Conservation (phyloP, 805 yeast species). For the Spathaspora hagerdaliae region DNA sequence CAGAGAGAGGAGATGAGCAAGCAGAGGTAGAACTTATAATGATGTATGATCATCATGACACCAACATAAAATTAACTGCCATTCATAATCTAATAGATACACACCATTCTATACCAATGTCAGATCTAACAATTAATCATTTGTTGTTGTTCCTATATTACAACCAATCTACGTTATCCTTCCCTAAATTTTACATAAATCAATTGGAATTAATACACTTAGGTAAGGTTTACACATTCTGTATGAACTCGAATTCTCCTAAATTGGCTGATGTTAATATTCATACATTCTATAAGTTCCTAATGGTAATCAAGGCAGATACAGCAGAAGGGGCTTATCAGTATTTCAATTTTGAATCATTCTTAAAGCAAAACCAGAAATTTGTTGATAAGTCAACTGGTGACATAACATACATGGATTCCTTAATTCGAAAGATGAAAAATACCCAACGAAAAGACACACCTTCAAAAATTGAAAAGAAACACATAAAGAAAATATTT, state of each 20-base stretch:
- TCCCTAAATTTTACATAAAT: slow-evolving; percentile 9
- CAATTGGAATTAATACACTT: slow-evolving; percentile 17
- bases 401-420: slow-evolving; percentile 8
- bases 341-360: slow-evolving; percentile 2
- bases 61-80: slow-evolving; percentile 13
- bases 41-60: slow-evolving; percentile 9
- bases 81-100: slow-evolving; percentile 13
- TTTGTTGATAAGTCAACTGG: slow-evolving; percentile 8
- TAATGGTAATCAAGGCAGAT: slow-evolving; percentile 3
- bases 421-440: slow-evolving; percentile 4
- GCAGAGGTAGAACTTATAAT: slow-evolving; percentile 3
- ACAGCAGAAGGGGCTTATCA: neutral
- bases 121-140: slow-evolving; percentile 15
- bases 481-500: neutral
- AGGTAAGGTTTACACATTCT: slow-evolving; percentile 13
- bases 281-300: slow-evolving; percentile 1
- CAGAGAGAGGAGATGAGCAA: neutral
- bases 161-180: slow-evolving; percentile 7
- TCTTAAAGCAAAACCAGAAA: neutral
- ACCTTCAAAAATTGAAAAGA: neutral
- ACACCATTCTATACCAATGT: neutral
- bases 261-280: slow-evolving; percentile 1
- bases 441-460: neutral
- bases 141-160: slow-evolving; percentile 15
- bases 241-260: slow-evolving; percentile 1